Base-by-base conservation (phyloP, 805 yeast genomes). In the Candida yuanshanica region DNA sequence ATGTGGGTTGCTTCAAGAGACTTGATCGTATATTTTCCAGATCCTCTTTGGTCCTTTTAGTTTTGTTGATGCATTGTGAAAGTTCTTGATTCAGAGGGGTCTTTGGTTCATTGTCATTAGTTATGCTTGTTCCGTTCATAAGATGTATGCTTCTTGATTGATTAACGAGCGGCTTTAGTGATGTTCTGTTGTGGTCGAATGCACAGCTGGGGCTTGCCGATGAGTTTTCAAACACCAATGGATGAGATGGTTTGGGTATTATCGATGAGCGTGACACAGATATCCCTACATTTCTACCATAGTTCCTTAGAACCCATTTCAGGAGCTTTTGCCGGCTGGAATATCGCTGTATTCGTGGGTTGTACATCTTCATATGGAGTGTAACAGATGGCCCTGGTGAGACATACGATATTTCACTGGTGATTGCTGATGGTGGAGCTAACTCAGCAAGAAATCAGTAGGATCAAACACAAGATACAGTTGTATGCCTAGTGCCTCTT, bases 11-110 rank as follows among this genome's bases (percentile, higher is more conserved):
- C 5, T 23, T 33, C 5, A 34, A 12, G 1, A 43, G 16, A 7
- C 37, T 16, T 4, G 35, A 25, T 29, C 43, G 37, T 11, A 49
- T 33, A 10, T 27, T 23, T 11, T 9, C 18, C 9, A 43, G 14
- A 17, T 23, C 34, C 12, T 32, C 36, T 20, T 8, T 23, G 13
- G 37, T 43, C 24, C 35, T 39, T 3, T 23, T 33, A n/a, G n/a
- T 14, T 7, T 33, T 43, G 20, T 33, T n/a, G 17, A 43, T 33
- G 9, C 36, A 20, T 18, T 5, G 8, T 10, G n/a, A 18, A 14
- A 24, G 14, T 23, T 31, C 35, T 22, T 24, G 18, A 12, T 18
- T n/a, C 20, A 27, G 20, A 16, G 38, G 16, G 21, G 24, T 23
- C 4, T 20, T 16, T 16, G 31, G n/a, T 27, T 27, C 31, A 11